Base-by-base conservation (phyloP, 495 filamentous ascomycete genomes). In the Cladorrhinum samala region DNA sequence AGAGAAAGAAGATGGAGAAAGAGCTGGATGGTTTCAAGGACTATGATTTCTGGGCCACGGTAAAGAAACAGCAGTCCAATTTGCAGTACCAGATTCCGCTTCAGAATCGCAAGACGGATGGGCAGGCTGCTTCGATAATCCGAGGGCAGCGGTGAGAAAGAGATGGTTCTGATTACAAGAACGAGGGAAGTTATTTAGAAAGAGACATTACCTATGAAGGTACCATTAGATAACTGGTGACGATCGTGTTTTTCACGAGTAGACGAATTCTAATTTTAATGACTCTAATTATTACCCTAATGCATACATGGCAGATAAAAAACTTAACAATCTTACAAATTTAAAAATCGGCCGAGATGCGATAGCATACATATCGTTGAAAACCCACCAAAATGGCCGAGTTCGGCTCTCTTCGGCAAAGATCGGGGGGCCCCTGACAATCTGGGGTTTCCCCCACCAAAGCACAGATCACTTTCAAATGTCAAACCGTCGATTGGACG, bases 21-120 rank as follows among this genome's bases (percentile, higher is more conserved):
- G 21, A 49, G 16, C 44, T 23, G 25, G 56, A 45, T 0, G 27
- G 54, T 20, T n/a, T 52, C 16, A 66, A 67, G 27, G 73, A 77
- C 50, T 74, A 68, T 47, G 74, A 77, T 43, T 74, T 74, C 37
- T 77, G 74, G 74, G 72, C 63, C 21, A 64, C 59, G 49, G 57
- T 74, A 44, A 66, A 67, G 51, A 53, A 59, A 30, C 64, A 72
- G 49, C 57, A 55, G 49, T 17, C 62, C 6, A 55, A 39, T 11
- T 53, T 42, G 49, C 58, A 55, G 45, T 71, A 74, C 50, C 61
- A 68, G 53, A 74, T 75, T 47, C 72, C 73, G n/a, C 68, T 68
- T 23, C 52, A 68, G 44, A 76, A 76, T 44, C 54, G 67, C 18
- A 68, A 63, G 39, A 11, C 27, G 5, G 27, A 33, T 33, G 27